Base-by-base conservation (phyloP, 1,284 basidiomycete genomes). In the Pisolithus thermaeus region DNA sequence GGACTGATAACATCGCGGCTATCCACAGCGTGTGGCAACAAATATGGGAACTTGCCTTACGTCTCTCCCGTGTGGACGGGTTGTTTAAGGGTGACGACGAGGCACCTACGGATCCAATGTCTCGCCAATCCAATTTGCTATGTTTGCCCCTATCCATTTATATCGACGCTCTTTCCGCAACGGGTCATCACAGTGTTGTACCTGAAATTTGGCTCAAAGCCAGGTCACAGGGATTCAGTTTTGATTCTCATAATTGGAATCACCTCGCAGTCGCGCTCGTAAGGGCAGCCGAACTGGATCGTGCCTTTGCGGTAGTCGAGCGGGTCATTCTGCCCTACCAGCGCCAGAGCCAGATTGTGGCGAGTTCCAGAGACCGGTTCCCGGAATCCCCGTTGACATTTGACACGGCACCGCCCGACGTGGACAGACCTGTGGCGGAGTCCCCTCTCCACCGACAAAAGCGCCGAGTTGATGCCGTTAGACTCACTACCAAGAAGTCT, bases 191-290 rank as follows among this genome's bases (percentile, higher is more conserved):
- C 61, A 56, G 66, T 7, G 79, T 85, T 51, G 78, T 97, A 38
- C 79, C 84, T 18, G 64, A 69, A 11, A 73, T 80, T 0, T 98
- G 96, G 95, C 69, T 74, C 16, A 64, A 72, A 28, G 78, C 91
- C 45, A 78, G 81, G 55, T 58, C 70, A 6, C 68, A 76, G n/a
- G 91, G 92, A 1, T 90, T 96, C 59, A 77, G 77, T 3, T 93
- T 95, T 63, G 92, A 97, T 64, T 79, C 90, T 11, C 84, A 89
- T 60, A 98, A 97, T 69, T 99, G 92, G 89, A 98, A 97, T 64
- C 84, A 92, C 61, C 76, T 96, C 23, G 79, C 77, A 23, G 73
- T 85, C 3, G 88, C 87, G 12, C 78, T 96, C 32, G 75, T 92
- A 28, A 81, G 87, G 32, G 89, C 87, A 0, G 93, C 89, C 18